Percentiles rank a stretch among this genome's conserved stretches.
phyloP scores from a whole-genome alignment of 306 rosid species.

The Ziziphus jujuba region DNA sequence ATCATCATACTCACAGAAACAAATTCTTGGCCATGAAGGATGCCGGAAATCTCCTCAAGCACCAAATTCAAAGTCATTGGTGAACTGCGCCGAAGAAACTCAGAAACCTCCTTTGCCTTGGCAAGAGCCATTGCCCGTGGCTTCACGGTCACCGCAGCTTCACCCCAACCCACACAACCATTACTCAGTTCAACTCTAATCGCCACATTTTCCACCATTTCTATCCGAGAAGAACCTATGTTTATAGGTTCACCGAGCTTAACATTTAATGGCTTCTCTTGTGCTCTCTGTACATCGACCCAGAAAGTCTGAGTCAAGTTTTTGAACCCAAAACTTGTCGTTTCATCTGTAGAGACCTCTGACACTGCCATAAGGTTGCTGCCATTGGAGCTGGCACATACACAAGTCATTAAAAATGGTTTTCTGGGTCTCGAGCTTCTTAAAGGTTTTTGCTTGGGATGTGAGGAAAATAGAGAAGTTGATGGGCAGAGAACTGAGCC shows the following conservation, averaged over 20 bases:
- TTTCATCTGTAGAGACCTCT: neutral
- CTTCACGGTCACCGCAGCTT: neutral
- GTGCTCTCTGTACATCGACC: conserved; percentile 28
- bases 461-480: neutral
- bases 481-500: neutral
- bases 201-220: conserved; percentile 14
- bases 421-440: neutral
- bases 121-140: neutral
- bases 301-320: conserved; percentile 24
- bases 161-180: conserved; percentile 37
- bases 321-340: conserved; percentile 23
- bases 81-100: conserved; percentile 42
- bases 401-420: neutral
- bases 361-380: neutral
- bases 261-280: conserved; percentile 10
- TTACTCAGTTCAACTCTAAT: conserved; percentile 24
- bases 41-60: conserved; percentile 41
- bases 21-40: conserved; percentile 67
- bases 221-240: neutral
- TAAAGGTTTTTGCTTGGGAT: neutral
- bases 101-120: conserved; percentile 63
- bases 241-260: neutral
- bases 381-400: neutral
- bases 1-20: conserved; percentile 62
- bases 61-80: conserved; percentile 48